Percentiles rank a stretch among this genome's conserved stretches.
These are phyloP conservation scores for Aspergillus uvarum DNA, from an alignment of 2,329 filamentous ascomycete genomes.

Conservation along the genomic window DNA sequence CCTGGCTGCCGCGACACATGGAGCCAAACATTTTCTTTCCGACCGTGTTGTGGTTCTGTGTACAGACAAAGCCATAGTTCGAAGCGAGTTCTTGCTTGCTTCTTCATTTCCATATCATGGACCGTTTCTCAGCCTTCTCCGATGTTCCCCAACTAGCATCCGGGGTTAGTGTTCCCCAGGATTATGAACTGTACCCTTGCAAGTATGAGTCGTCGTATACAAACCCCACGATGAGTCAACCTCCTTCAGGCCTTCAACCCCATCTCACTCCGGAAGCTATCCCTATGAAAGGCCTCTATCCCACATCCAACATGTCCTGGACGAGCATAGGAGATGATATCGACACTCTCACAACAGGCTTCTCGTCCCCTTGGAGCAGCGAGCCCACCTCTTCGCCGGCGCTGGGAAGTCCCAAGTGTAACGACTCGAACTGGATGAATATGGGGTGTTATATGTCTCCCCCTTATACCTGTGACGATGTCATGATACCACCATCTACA, in stretches of 20 bases:
- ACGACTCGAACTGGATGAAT: slow-evolving; percentile 14
- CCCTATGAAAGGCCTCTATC: slow-evolving; percentile 2
- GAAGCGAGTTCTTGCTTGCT: background rate
- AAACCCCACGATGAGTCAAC: slow-evolving; percentile 6
- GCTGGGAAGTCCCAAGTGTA: slow-evolving; percentile 27
- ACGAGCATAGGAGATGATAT: background rate
- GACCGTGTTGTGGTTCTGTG: background rate
- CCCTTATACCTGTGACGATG: slow-evolving; percentile 20
- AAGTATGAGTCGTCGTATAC: slow-evolving; percentile 1
- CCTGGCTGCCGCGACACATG: slow-evolving; percentile 6
- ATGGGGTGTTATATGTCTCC: slow-evolving; percentile 23
- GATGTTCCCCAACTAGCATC: slow-evolving; percentile 1
- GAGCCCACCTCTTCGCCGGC: slow-evolving; percentile 25
- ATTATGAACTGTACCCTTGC: slow-evolving; percentile 6
- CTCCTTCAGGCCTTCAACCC: background rate
- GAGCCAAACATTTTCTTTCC: background rate
- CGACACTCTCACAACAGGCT: background rate
- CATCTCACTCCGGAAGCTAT: background rate
- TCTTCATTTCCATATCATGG: background rate
- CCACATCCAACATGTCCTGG: background rate
- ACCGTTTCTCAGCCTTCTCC: slow-evolving; percentile 2
- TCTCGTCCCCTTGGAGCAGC: slow-evolving; percentile 21
- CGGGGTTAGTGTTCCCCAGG: slow-evolving; percentile 2
- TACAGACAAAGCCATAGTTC: background rate
- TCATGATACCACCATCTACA: slow-evolving; percentile 12